Base-by-base conservation (phyloP, 1,284 basidiomycete species). In the Rhodotorula sp. region DNA sequence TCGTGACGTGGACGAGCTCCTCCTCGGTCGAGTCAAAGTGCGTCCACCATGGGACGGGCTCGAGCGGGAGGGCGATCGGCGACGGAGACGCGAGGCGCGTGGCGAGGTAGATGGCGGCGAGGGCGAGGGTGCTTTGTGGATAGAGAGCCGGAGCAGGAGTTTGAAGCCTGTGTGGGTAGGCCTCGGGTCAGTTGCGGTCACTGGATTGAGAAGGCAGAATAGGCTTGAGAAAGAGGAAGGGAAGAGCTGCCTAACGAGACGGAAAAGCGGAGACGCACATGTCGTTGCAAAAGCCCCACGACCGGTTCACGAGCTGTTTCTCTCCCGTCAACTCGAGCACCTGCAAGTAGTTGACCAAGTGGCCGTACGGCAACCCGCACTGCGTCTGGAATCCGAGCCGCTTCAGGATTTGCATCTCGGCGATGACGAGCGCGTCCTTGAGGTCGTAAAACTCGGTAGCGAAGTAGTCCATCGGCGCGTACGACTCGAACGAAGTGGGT, bases 321-420 rank as follows among this genome's bases (percentile, higher is more conserved):
- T 78, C 70, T 6, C 69, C 68, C 3, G 79, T 73, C 18, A 99
- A 83, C 46, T 91, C 93, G 22, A 99, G 86, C 33, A 97, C 87
- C 70, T 93, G 87, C 74, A 97, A 85, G 80, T 99, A 99, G 82
- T 97, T 98, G 78, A 98, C 89, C 72, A 98, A 86, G 20, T 93
- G 93, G 33, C 90, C 93, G 78, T 98, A 98, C 0, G 96, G 95
- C 54, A 98, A 83, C 22, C 91, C 89, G 60, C 95, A 92, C 77
- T 79, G 76, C 4, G 80, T 78, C 51, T 80, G 74, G 64, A 81
- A 82, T 8, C 78, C 80, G 20, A 82, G 78, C 49, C 94, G 87
- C 82, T 99, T 99, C 73, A 99, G 85, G 26, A 99, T 87, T 80
- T 99, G 96, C 92, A 99, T 98, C 82, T 99, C 96, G 2, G 90